phyloP scores from a whole-genome alignment of 306 rosid genomes.

The Spatholobus suberectus region DNA sequence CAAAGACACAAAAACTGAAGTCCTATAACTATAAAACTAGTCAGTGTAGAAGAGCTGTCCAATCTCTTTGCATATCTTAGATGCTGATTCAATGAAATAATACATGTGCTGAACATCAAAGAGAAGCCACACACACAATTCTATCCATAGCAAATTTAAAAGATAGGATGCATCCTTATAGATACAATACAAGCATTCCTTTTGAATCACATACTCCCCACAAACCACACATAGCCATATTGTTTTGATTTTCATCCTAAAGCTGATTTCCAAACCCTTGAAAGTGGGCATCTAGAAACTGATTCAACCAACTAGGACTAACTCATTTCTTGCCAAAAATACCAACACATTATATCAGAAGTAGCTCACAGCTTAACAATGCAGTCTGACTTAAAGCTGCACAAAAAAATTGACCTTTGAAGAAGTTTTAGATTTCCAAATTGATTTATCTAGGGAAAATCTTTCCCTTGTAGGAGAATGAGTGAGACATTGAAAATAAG shows the following conservation, averaged over 20 bases:
- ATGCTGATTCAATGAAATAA: background rate
- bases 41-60: background rate
- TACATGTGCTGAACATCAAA: background rate
- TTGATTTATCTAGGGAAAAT: background rate
- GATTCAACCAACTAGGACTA: background rate
- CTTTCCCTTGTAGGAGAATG: background rate
- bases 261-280: slow-evolving; percentile 6
- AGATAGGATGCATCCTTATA: background rate
- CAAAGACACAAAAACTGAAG: background rate
- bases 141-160: background rate
- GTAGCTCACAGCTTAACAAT: background rate
- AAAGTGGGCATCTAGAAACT: background rate
- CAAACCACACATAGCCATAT: background rate
- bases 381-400: background rate
- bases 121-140: background rate
- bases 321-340: background rate
- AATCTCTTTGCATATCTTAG: background rate
- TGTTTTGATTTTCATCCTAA: background rate
- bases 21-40: background rate
- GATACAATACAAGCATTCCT: background rate
- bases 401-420: background rate
- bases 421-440: background rate
- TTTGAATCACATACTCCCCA: background rate
- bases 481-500: background rate
- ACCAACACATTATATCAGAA: background rate